Conservation (phyloP, 2,329 filamentous ascomycete genomes). For the Blumeriella jaapii region DNA sequence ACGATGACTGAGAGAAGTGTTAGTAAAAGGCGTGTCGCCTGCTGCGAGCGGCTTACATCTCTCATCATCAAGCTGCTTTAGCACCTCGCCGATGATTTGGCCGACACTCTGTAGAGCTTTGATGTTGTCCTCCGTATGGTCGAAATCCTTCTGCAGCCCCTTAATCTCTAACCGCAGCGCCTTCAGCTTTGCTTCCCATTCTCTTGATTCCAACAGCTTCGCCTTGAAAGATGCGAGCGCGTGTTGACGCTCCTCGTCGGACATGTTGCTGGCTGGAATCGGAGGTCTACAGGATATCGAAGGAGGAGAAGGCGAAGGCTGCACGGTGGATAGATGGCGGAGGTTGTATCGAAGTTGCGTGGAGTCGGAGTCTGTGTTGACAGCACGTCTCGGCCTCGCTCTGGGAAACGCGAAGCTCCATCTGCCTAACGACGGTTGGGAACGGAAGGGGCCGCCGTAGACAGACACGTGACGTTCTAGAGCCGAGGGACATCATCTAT, state of each 20-base stretch:
- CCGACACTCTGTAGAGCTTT: slow-evolving; percentile 98
- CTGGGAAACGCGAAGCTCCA: slow-evolving; percentile 8
- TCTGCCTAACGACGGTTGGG: slow-evolving; percentile 3
- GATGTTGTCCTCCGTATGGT: slow-evolving; percentile 97
- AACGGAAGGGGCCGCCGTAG: not conserved
- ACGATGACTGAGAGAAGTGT: slow-evolving; percentile 64
- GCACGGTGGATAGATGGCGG: not conserved
- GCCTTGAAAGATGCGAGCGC: slow-evolving; percentile 68
- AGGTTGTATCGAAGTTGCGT: not conserved
- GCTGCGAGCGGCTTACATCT: slow-evolving; percentile 56
- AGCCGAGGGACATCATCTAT: too few species aligned
- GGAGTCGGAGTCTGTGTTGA: slow-evolving; percentile 7
- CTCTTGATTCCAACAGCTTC: slow-evolving; percentile 84
- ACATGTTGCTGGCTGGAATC: slow-evolving; percentile 12
- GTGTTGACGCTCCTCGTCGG: slow-evolving; percentile 46
- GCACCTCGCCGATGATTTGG: slow-evolving; percentile 96
- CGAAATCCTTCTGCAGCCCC: slow-evolving; percentile 85
- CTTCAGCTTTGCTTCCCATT: slow-evolving; percentile 98
- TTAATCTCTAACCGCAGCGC: slow-evolving; percentile 90
- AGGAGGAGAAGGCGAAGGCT: not conserved
- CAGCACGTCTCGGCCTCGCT: not conserved
- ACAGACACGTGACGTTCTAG: slow-evolving; percentile 3
- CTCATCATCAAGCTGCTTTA: slow-evolving; percentile 98
- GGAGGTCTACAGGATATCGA: not conserved
- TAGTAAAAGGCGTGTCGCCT: slow-evolving; percentile 8